Evolutionary conservation across 805 yeast species (phyloP), one percentile per base, ranked within the genome.

Genomic region (Candida ovalis): DNA sequence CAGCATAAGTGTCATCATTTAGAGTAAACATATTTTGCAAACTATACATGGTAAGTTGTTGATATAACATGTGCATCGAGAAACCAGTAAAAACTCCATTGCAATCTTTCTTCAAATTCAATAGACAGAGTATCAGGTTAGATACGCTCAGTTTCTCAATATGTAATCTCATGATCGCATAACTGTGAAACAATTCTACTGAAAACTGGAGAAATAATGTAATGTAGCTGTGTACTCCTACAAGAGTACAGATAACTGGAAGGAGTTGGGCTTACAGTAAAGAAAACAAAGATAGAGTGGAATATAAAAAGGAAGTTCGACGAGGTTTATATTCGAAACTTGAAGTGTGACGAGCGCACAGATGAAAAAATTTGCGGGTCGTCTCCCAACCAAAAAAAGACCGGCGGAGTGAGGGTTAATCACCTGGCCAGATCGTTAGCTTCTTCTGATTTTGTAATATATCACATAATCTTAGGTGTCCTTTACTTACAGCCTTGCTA

Each of bases 1-100:
- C 68, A 64, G 68, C 68, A 64, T 47, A 57, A 52, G 61, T 55
- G 68, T 64, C 68, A 57, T 64, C 68, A 64, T 58, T 46, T 45
- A 44, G 44, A 54, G 39, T 33, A 28, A 28, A 23, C 13, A 15
- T 22, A 8, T n/a, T 23, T n/a, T n/a, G 15, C 30, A 12, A 39
- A 39, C 21, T 23, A 27, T 4, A 6, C 10, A 36, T n/a, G n/a
- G n/a, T n/a, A n/a, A n/a, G n/a, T n/a, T n/a, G n/a, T n/a, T n/a
- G n/a, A n/a, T n/a, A n/a, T n/a, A n/a, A n/a, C n/a, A n/a, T n/a
- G n/a, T n/a, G n/a, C n/a, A n/a, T n/a, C n/a, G n/a, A n/a, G n/a
- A n/a, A n/a, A n/a, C n/a, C n/a, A n/a, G n/a, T n/a, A n/a, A n/a
- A n/a, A n/a, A n/a, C n/a, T n/a, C n/a, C n/a, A n/a, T n/a, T n/a